These are phyloP conservation scores for Volvox reticuliferus DNA, from an alignment of 139 green algal species.

Conservation along the genomic window DNA sequence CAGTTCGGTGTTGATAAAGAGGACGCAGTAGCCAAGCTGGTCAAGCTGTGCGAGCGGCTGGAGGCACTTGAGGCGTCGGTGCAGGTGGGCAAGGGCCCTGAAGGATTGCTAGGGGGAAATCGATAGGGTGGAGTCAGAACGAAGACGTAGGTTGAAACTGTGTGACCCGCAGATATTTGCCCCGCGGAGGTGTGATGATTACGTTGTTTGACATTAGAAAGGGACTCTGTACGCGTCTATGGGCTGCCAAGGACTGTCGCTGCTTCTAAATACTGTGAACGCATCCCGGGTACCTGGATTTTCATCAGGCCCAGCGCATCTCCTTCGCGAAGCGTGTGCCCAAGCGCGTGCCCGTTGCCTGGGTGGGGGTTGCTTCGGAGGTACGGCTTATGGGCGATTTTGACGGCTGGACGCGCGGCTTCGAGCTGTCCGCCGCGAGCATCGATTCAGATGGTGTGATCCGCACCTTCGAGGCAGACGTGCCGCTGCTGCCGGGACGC, in stretches of 20 bases:
- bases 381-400: conserved; percentile 62
- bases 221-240: no score
- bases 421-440: conserved; percentile 53
- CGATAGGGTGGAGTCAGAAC: no score
- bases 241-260: no score
- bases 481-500: conserved; percentile 62
- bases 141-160: no score
- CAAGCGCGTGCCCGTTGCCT: conserved; percentile 66
- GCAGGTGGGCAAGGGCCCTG: conserved; percentile 21
- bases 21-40: conserved; percentile 65
- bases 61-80: conserved; percentile 48
- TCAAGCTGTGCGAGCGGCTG: conserved; percentile 60
- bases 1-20: conserved; percentile 68
- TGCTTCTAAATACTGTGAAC: no score
- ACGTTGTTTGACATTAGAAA: no score
- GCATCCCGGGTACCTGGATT: no score
- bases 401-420: conserved; percentile 77
- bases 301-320: conserved; percentile 47
- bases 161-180: no score
- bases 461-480: conserved; percentile 57
- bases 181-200: no score
- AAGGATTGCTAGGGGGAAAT: no score
- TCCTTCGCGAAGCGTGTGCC: conserved; percentile 58
- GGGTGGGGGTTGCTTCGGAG: conserved; percentile 69
- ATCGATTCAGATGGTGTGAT: conserved; percentile 66